Percentiles rank a stretch among this genome's conserved stretches.
These are phyloP conservation scores for Xylaria longipes DNA, from an alignment of 495 filamentous ascomycete species.

Conservation along the genomic window DNA sequence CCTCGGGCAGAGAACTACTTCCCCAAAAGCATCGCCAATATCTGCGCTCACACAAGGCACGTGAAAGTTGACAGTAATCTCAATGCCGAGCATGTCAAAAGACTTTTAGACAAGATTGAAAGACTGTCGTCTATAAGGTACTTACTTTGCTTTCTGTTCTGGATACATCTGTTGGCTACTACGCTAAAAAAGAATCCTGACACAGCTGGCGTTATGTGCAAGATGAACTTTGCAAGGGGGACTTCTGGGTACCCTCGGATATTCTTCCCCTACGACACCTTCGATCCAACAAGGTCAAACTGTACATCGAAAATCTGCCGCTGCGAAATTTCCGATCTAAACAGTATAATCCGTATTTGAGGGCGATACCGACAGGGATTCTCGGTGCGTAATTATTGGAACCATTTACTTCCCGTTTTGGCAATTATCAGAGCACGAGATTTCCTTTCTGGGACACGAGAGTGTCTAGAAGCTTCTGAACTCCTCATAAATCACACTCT, in stretches of 20 bases:
- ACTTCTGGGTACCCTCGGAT: constrained; percentile 33
- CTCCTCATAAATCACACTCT: no score
- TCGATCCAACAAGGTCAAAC: constrained; percentile 22
- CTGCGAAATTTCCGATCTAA: constrained; percentile 24
- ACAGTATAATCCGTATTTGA: constrained; percentile 28
- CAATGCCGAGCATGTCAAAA: constrained; percentile 29
- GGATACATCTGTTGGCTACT: neutral
- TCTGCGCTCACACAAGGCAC: constrained; percentile 37
- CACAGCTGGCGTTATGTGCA: constrained; percentile 36
- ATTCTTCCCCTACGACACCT: constrained; percentile 27
- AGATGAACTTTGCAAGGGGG: constrained; percentile 15
- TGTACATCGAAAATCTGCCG: constrained; percentile 40
- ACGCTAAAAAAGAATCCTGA: neutral
- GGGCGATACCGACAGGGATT: constrained; percentile 31
- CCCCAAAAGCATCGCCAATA: constrained; percentile 26
- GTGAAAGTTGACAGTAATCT: constrained; percentile 33
- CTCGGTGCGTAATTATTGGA: no score
- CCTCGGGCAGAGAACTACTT: constrained; percentile 26
- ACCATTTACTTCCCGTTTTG: no score
- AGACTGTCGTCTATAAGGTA: constrained; percentile 39
- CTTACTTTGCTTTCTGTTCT: neutral
- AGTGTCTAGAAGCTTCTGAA: no score
- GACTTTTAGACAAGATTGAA: constrained; percentile 30
- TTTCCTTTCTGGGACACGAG: no score
- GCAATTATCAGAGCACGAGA: no score